phyloP scores from a whole-genome alignment of 345 rosid genomes.

The Aquilaria yunnanensis region DNA sequence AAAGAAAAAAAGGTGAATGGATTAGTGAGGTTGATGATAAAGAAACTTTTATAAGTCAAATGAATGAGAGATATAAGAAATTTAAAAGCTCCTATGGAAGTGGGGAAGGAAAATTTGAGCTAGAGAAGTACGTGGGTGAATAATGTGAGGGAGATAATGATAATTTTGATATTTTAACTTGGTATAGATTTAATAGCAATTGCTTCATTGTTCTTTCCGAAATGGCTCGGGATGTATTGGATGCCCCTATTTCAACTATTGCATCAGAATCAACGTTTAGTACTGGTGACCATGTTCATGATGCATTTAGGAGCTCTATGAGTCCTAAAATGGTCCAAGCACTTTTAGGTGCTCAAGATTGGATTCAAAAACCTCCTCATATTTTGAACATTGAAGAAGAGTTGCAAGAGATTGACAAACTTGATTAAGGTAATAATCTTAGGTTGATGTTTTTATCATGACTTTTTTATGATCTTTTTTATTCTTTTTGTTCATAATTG shows the following conservation, averaged over 20 bases:
- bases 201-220: not conserved
- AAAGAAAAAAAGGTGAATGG: too few species aligned
- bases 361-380: not conserved
- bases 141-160: not conserved
- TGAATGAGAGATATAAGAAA: not conserved
- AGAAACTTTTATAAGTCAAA: not conserved
- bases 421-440: not conserved
- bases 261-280: too few species aligned
- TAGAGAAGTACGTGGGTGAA: not conserved
- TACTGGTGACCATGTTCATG: too few species aligned
- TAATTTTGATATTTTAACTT: not conserved
- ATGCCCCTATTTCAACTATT: too few species aligned
- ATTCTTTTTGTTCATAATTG: too few species aligned
- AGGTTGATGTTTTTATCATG: too few species aligned
- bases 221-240: too few species aligned
- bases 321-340: slow-evolving; percentile 6
- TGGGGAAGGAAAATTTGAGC: not conserved
- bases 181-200: not conserved
- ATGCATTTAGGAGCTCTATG: not conserved
- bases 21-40: not conserved
- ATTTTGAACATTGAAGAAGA: not conserved
- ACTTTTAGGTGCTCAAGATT: slow-evolving; percentile 11
- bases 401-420: not conserved
- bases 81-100: too few species aligned
- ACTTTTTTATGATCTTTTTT: too few species aligned